Evolutionary conservation across 1,139 yeast species (phyloP).

Genomic region (Protomyces lactucae-debilis): DNA sequence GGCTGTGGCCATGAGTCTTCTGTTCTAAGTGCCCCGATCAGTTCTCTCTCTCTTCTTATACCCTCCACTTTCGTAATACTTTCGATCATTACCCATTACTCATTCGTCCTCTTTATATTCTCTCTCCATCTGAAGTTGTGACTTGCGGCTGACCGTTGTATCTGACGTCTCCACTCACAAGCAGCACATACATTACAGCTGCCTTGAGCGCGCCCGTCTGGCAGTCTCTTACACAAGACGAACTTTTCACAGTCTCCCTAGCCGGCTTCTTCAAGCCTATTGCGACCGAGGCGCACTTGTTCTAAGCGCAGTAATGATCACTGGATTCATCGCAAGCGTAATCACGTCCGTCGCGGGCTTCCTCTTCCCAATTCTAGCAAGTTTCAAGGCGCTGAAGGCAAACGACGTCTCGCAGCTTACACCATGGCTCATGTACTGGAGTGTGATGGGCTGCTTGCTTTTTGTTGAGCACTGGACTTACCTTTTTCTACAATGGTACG

Average conservation of each 20-base stretch:
- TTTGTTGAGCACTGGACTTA: slow-evolving; percentile 46
- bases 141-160: background rate
- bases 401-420: slow-evolving; percentile 47
- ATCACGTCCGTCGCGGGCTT: slow-evolving; percentile 42
- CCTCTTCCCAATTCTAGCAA: slow-evolving; percentile 55
- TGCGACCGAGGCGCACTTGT: too few species aligned
- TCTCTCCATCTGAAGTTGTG: background rate
- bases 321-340: slow-evolving; percentile 10
- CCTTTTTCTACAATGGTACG: slow-evolving; percentile 38
- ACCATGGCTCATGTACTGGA: slow-evolving; percentile 64
- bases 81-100: too few species aligned
- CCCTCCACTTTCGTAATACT: background rate
- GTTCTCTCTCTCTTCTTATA: background rate
- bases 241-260: too few species aligned
- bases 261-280: too few species aligned
- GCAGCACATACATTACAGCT: too few species aligned
- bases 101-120: background rate
- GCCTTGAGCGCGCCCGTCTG: background rate
- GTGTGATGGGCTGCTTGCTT: slow-evolving; percentile 47
- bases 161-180: too few species aligned
- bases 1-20: background rate
- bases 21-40: background rate
- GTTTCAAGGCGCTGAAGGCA: slow-evolving; percentile 51
- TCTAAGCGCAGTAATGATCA: slow-evolving; percentile 4
- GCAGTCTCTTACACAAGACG: too few species aligned